A percentile compares a stretch with the other conserved stretches of the same genome.
These are phyloP conservation scores for Kwoniella dejecticola DNA, from an alignment of 768 basidiomycete genomes.

Conservation along the genomic window DNA sequence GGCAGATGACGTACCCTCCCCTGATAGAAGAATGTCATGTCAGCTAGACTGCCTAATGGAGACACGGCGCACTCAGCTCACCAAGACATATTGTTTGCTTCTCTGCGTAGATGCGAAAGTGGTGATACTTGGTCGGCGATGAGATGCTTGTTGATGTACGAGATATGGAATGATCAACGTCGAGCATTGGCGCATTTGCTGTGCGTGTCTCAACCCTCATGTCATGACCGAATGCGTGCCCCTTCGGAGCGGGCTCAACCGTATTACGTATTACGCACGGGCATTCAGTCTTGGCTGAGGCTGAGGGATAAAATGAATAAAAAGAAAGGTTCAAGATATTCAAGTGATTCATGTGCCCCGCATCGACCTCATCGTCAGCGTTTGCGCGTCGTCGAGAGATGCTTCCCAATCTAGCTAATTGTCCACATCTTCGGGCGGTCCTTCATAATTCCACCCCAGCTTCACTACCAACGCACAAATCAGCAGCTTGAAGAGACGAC, in stretches of 20 bases:
- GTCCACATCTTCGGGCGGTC: not conserved
- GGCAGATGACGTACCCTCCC: slow-evolving; percentile 31
- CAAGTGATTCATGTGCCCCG: slow-evolving; percentile 1
- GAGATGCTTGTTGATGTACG: too few relatives aligned
- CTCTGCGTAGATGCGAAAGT: not conserved
- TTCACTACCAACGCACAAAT: too few relatives aligned
- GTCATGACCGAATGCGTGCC: not conserved
- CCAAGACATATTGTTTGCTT: slow-evolving; percentile 31
- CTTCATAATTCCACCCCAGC: too few relatives aligned
- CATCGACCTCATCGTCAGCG: slow-evolving; percentile 4
- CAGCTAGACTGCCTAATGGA: not conserved
- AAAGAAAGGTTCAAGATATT: not conserved
- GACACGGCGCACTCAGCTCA: slow-evolving; percentile 4
- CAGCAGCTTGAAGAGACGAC: too few relatives aligned
- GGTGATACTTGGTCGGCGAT: too few relatives aligned
- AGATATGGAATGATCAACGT: too few relatives aligned
- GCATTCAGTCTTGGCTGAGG: not conserved
- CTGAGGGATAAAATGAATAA: not conserved
- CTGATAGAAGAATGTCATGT: slow-evolving; percentile 17
- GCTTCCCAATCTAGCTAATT: not conserved
- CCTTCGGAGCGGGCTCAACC: not conserved
- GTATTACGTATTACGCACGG: not conserved
- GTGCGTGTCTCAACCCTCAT: not conserved
- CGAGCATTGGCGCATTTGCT: too few relatives aligned
- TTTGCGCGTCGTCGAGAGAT: slow-evolving; percentile 6